Percentiles rank a stretch among this genome's conserved stretches.
phyloP scores from a whole-genome alignment of 331 rosid genomes.

The Acacia concinna region DNA sequence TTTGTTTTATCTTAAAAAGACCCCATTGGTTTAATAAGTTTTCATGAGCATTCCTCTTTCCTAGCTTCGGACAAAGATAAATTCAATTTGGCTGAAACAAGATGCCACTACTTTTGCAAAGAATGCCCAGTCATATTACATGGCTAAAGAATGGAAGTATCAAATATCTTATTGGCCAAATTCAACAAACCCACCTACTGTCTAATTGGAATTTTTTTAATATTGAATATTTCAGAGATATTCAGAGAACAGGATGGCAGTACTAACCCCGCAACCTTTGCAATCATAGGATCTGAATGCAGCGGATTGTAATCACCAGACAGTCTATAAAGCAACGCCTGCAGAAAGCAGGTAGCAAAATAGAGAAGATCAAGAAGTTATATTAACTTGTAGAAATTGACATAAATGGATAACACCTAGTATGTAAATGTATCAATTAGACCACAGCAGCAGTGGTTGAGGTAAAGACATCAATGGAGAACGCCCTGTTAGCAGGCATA shows the following conservation, averaged over 20 bases:
- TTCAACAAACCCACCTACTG: constrained; percentile 22
- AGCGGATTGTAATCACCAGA: constrained; percentile 93
- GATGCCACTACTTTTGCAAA: neutral
- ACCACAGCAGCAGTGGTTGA: neutral
- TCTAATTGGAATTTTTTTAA: constrained; percentile 25
- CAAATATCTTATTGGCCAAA: constrained; percentile 1
- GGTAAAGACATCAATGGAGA: neutral
- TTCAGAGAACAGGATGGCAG: constrained; percentile 28
- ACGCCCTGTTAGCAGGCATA: constrained; percentile 1
- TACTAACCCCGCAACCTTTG: constrained; percentile 89
- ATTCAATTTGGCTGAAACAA: neutral
- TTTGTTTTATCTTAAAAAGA: neutral
- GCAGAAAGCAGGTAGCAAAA: constrained; percentile 38
- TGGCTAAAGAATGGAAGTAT: constrained; percentile 15
- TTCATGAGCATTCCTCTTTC: constrained; percentile 8
- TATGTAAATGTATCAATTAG: constrained; percentile 1
- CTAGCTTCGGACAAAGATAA: neutral
- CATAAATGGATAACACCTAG: neutral
- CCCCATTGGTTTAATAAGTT: neutral
- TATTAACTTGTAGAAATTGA: neutral
- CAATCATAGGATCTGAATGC: constrained; percentile 86
- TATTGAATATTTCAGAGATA: neutral
- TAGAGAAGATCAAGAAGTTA: constrained; percentile 8
- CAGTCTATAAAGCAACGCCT: constrained; percentile 90
- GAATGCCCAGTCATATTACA: constrained; percentile 2